Conservation (phyloP, 768 basidiomycete species). For the Pulveroboletus sp. region DNA sequence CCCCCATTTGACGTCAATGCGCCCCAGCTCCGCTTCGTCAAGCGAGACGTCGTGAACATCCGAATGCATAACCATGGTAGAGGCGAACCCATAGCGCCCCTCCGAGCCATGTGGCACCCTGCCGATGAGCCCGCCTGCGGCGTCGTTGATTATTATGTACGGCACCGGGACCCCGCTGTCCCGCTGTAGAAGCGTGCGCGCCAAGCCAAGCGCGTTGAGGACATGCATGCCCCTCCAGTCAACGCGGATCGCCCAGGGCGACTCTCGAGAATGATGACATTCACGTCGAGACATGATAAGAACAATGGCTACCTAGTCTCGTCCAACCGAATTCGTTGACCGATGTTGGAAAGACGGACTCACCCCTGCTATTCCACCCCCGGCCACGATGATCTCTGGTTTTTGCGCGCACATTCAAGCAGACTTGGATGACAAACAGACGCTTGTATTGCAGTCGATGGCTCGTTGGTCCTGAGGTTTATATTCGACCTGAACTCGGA, state of each 20-base stretch:
- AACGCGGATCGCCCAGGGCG: slow-evolving; percentile 15
- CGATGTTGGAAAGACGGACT: slow-evolving; percentile 4
- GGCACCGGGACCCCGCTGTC: slow-evolving; percentile 18
- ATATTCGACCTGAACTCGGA: slow-evolving; percentile 5
- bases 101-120: slow-evolving; percentile 25
- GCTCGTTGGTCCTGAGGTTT: background rate
- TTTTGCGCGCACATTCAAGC: slow-evolving; percentile 15
- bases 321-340: too few species aligned
- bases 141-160: slow-evolving; percentile 21
- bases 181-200: slow-evolving; percentile 20
- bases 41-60: slow-evolving; percentile 32
- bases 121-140: slow-evolving; percentile 20
- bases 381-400: slow-evolving; percentile 25
- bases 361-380: slow-evolving; percentile 28
- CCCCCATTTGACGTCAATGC: slow-evolving; percentile 21
- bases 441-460: background rate
- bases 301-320: slow-evolving; percentile 17
- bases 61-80: slow-evolving; percentile 25
- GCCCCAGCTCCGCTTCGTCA: slow-evolving; percentile 22
- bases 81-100: slow-evolving; percentile 27
- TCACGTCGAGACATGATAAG: slow-evolving; percentile 20
- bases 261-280: slow-evolving; percentile 23
- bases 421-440: background rate
- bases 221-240: slow-evolving; percentile 29
- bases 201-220: slow-evolving; percentile 25